A percentile compares a stretch with the other conserved stretches of the same genome.
Conservation (phyloP, 371 early-diverging fungal species). For the Parasitella parasitica region DNA sequence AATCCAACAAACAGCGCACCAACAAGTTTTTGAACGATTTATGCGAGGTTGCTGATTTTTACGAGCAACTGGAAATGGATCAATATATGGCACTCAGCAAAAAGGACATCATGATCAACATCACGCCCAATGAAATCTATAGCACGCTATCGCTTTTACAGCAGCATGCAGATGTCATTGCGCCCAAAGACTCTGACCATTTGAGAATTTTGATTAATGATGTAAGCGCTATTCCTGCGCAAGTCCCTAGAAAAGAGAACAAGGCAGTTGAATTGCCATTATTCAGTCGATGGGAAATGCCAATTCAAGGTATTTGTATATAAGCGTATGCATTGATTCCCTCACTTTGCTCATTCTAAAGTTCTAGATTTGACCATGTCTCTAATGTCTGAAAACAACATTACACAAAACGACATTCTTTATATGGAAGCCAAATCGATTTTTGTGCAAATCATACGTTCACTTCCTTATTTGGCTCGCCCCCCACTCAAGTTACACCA, state of each 20-base stretch:
- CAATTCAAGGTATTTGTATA: constrained; percentile 67
- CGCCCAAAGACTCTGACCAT: constrained; percentile 80
- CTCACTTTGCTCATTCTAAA: neutral
- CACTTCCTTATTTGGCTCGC: constrained; percentile 60
- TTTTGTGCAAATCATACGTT: constrained; percentile 88
- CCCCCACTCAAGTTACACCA: constrained; percentile 60
- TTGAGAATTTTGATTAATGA: constrained; percentile 77
- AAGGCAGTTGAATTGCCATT: constrained; percentile 81
- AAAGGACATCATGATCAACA: constrained; percentile 84
- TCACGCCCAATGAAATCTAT: constrained; percentile 92
- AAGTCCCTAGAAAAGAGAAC: constrained; percentile 85
- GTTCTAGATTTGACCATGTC: constrained; percentile 43
- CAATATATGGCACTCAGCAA: constrained; percentile 94
- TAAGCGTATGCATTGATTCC: neutral
- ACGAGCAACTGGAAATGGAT: constrained; percentile 95
- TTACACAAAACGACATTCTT: constrained; percentile 86
- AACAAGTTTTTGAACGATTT: constrained; percentile 86
- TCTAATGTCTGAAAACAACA: constrained; percentile 72
- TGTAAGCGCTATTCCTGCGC: constrained; percentile 74
- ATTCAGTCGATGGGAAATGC: constrained; percentile 92
- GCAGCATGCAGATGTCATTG: constrained; percentile 79
- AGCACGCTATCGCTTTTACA: constrained; percentile 81
- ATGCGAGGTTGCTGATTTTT: constrained; percentile 95
- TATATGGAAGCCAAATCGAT: constrained; percentile 91
- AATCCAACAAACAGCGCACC: constrained; percentile 82